Evolutionary conservation across 2,329 filamentous ascomycete genomes (phyloP), one percentile per base, ranked within the genome.

Genomic region (Xylariaceae sp.): DNA sequence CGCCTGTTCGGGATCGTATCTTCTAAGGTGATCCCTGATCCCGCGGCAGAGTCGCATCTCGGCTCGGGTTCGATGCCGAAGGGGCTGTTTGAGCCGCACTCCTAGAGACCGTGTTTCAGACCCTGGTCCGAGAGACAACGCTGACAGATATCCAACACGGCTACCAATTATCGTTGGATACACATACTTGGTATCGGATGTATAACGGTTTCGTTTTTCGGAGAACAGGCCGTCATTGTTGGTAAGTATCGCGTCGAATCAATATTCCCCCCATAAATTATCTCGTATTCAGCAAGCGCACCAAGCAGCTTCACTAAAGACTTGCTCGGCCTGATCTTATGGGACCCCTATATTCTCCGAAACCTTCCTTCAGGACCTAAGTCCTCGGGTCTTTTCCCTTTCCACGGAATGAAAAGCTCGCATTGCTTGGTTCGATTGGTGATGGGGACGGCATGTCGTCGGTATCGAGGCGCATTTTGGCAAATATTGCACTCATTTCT

Each of bases 401-500:
- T 18, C 43, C 37, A 42, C 38, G 44, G 7, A 31, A 37, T 15
- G 46, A 45, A 28, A 41, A 40, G 17, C 41, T 45, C 22, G 41
- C 38, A 24, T 44, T 50, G 29, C 43, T 46, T 34, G 49, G 22
- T n/a, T 44, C 45, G 31, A 33, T 18, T 19, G 43, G 18, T 28
- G 38, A 18, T 24, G 38, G 19, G 19, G 43, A 40, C 26, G 38
- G 34, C 7, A 37, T 48, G 19, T 48, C 41, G 13, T 45, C 46
- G 34, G 65, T 49, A 31, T 64, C 62, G 37, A 89, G 57, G 39
- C 77, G 71, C 62, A 84, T 66, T 41, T 73, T 81, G 35, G 76
- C 73, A 52, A 89, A 90, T 18, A 94, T 73, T 26, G 85, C 79
- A 49, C 81, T 83, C 64, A 93, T 81, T 54, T 91, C 84, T 34